Evolutionary conservation across 2,329 filamentous ascomycete species (phyloP).

Genomic region (Aspergillus pseudoglaucus): DNA sequence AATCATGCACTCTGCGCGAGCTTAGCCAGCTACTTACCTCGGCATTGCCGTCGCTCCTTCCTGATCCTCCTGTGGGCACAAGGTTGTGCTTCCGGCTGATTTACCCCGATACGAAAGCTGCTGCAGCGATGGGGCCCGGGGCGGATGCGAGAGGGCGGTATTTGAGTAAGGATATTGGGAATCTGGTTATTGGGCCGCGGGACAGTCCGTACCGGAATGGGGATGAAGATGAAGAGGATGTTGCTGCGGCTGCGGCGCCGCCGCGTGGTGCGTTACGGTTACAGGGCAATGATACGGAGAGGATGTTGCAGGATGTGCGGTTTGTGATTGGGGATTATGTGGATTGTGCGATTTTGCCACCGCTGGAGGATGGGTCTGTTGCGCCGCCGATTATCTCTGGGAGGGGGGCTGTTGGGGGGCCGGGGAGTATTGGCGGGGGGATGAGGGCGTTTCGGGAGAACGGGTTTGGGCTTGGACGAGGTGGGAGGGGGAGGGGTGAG

Average conservation of each 20-base stretch:
- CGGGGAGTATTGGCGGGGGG: constrained; percentile 25
- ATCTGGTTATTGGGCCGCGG: constrained; percentile 60
- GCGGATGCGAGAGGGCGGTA: constrained; percentile 53
- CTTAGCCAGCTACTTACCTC: constrained; percentile 70
- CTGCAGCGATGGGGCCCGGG: constrained; percentile 25
- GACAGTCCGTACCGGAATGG: constrained; percentile 20
- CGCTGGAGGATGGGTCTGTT: constrained; percentile 66
- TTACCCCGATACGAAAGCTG: constrained; percentile 63
- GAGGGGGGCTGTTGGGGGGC: constrained; percentile 36
- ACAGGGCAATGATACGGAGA: constrained; percentile 57
- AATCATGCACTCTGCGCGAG: constrained; percentile 71
- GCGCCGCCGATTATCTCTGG: constrained; percentile 53
- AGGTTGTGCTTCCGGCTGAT: constrained; percentile 82
- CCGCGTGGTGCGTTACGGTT: constrained; percentile 30
- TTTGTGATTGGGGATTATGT: constrained; percentile 90
- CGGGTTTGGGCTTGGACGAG: constrained; percentile 40
- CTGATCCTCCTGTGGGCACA: constrained; percentile 69
- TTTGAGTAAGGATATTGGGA: constrained; percentile 74
- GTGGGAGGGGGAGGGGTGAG: constrained; percentile 37
- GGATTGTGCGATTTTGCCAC: constrained; percentile 72
- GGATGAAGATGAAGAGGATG: constrained; percentile 33
- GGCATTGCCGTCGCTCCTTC: constrained; percentile 62
- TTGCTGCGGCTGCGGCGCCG: constrained; percentile 25
- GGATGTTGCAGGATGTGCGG: constrained; percentile 67
- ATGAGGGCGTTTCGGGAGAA: constrained; percentile 42